phyloP scores from a whole-genome alignment of 2,329 filamentous ascomycete species.

The Westerdykella sp. region DNA sequence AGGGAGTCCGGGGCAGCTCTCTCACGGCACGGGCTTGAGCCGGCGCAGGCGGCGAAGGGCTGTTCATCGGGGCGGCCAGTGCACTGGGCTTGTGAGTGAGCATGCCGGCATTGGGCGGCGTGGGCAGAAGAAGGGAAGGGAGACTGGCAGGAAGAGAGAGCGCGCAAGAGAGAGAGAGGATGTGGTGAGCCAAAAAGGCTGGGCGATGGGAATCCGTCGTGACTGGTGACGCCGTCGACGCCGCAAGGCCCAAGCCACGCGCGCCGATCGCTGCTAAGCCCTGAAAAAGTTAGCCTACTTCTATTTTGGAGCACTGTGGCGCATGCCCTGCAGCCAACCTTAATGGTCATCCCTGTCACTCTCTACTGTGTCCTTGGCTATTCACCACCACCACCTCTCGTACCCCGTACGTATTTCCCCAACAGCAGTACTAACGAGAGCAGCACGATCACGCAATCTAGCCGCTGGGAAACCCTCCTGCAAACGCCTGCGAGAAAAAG shows the following conservation, averaged over 20 bases:
- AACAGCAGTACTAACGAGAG: too few species aligned
- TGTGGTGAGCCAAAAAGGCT: slow-evolving; percentile 28
- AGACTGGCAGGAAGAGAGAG: slow-evolving; percentile 1
- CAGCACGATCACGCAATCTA: too few species aligned
- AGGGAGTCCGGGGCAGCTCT: not conserved
- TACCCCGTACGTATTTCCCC: not conserved
- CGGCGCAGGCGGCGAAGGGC: slow-evolving; percentile 2
- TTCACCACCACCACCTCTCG: not conserved
- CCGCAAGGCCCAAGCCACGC: not conserved
- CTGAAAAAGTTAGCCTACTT: not conserved
- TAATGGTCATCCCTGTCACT: not conserved
- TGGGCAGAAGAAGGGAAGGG: slow-evolving; percentile 11
- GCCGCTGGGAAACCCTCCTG: too few species aligned
- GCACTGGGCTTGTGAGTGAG: slow-evolving; percentile 12
- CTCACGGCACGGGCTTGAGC: not conserved
- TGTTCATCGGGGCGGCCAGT: slow-evolving; percentile 14
- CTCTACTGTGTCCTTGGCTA: not conserved
- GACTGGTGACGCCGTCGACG: not conserved
- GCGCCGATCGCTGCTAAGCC: not conserved
- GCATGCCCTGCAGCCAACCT: not conserved
- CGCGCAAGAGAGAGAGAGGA: slow-evolving; percentile 2
- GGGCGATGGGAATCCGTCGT: slow-evolving; percentile 4
- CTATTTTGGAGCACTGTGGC: not conserved
- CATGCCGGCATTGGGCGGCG: slow-evolving; percentile 17
- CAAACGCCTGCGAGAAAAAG: too few species aligned